Evolutionary conservation across 345 rosid species (phyloP).

Genomic region (Moricandia moricandioides): DNA sequence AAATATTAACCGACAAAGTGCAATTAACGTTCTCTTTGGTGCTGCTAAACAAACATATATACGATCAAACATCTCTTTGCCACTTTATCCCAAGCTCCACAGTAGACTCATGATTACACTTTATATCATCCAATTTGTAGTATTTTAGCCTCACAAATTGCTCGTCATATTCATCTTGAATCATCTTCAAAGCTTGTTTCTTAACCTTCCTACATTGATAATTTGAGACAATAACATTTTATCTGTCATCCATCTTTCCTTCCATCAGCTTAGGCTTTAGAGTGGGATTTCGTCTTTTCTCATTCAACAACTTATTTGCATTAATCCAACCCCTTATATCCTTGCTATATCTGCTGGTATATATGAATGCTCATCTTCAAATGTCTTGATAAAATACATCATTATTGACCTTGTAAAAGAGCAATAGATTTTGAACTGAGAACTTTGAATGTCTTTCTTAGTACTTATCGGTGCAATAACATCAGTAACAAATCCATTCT

Average conservation of each 20-base stretch:
- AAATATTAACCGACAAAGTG: neutral
- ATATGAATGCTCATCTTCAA: neutral
- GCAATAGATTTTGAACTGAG: too few relatives aligned
- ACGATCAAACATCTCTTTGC: neutral
- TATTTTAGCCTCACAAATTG: neutral
- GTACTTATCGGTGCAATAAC: too few relatives aligned
- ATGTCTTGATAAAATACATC: neutral
- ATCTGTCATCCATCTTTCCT: rapidly evolving
- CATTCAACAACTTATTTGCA: neutral
- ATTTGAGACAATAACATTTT: neutral
- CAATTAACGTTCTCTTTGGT: neutral
- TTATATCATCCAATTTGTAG: neutral
- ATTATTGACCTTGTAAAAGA: neutral
- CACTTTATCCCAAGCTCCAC: neutral
- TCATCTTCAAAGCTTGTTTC: neutral
- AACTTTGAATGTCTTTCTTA: too few relatives aligned
- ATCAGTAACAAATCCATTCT: too few relatives aligned
- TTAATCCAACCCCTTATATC: neutral
- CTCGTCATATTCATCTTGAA: neutral
- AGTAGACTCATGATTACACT: neutral
- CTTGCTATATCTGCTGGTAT: neutral
- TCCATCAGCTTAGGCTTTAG: neutral
- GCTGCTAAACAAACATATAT: neutral
- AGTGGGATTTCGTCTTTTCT: neutral
- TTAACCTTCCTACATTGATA: neutral